Percentiles rank a stretch among this genome's conserved stretches.
Evolutionary conservation across 345 rosid species (phyloP).

Genomic region (Salix viminalis): DNA sequence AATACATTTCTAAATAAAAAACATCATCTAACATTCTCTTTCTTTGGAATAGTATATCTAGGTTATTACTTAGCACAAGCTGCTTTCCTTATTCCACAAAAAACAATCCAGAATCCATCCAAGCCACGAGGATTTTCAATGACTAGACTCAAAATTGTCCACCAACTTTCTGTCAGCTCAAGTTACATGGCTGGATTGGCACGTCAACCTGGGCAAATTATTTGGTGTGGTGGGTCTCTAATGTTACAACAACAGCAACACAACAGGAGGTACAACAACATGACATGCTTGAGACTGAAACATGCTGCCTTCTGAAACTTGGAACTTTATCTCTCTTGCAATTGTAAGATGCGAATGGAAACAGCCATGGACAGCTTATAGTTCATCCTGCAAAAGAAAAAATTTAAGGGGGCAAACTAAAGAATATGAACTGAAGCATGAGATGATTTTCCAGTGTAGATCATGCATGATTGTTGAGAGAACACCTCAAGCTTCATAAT

Average conservation of each 20-base stretch:
- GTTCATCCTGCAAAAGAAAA: constrained; percentile 6
- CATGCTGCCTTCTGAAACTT: neutral
- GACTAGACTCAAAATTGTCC: neutral
- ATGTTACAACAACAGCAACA: constrained; percentile 10
- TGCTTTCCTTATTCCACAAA: neutral
- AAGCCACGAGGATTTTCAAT: neutral
- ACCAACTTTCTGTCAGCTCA: neutral
- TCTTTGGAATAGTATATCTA: too few relatives aligned
- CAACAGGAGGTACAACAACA: neutral
- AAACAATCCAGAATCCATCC: neutral
- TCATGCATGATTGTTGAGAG: neutral
- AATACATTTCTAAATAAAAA: too few relatives aligned
- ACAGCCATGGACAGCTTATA: constrained; percentile 7
- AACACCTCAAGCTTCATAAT: neutral
- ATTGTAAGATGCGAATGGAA: neutral
- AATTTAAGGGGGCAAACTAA: neutral
- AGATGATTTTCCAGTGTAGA: neutral
- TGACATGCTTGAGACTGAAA: neutral
- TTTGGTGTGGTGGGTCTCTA: neutral
- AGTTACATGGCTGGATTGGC: neutral
- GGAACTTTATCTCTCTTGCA: neutral
- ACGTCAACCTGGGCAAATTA: neutral
- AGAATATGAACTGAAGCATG: neutral
- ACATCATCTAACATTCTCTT: too few relatives aligned
- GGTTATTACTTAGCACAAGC: neutral